Percentiles rank a stretch among this genome's conserved stretches.
phyloP scores from a whole-genome alignment of 352 stramenopile species.

The Pythium scleroteichum region DNA sequence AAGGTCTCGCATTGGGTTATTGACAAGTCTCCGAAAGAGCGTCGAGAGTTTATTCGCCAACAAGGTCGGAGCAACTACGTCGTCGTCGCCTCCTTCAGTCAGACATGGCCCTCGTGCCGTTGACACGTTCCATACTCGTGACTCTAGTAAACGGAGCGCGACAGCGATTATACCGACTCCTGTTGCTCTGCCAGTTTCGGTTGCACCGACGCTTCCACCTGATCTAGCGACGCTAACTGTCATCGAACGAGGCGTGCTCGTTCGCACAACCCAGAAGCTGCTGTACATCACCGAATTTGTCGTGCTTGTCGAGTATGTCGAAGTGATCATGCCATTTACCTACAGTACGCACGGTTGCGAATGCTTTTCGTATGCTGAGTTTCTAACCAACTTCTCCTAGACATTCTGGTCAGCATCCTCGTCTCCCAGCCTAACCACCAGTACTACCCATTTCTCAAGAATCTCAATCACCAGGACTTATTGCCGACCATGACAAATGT shows the following conservation, averaged over 20 bases:
- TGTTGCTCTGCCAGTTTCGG: too few species aligned
- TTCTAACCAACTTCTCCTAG: slow-evolving; percentile 1
- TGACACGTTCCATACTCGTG: not conserved
- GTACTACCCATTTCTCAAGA: slow-evolving; percentile 35
- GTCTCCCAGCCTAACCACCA: slow-evolving; percentile 21
- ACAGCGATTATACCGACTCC: not conserved
- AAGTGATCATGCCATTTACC: slow-evolving; percentile 38
- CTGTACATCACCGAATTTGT: slow-evolving; percentile 39
- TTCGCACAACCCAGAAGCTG: slow-evolving; percentile 18
- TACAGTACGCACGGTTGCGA: slow-evolving; percentile 26
- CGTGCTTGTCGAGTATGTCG: slow-evolving; percentile 36
- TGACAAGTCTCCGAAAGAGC: not conserved
- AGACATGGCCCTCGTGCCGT: not conserved
- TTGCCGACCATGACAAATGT: slow-evolving; percentile 11
- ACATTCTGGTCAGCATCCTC: slow-evolving; percentile 27
- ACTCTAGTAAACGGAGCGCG: too few species aligned
- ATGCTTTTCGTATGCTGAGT: not conserved
- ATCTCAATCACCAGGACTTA: slow-evolving; percentile 2
- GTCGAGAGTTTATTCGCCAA: not conserved
- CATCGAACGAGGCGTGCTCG: slow-evolving; percentile 5
- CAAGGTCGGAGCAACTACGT: too few species aligned
- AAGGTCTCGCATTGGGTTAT: slow-evolving; percentile 1
- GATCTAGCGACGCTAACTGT: slow-evolving; percentile 7
- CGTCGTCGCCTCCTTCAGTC: too few species aligned
- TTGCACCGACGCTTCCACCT: slow-evolving; percentile 2